Evolutionary conservation across 176 grass and related monocot genomes (phyloP).

Genomic region (Paspalum notatum): DNA sequence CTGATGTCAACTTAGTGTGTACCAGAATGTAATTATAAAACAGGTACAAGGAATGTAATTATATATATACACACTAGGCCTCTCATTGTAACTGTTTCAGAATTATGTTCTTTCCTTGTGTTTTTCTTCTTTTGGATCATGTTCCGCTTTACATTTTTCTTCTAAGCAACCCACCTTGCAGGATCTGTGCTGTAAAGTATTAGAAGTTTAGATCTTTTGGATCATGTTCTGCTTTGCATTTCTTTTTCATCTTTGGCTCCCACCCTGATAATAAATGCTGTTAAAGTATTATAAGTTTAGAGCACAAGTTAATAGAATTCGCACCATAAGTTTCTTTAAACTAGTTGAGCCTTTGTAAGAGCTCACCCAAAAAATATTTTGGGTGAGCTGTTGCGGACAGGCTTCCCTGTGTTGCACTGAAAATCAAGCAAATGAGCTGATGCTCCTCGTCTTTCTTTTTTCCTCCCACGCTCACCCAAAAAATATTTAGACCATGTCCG

Average conservation of each 20-base stretch:
- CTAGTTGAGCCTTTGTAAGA: too few species aligned
- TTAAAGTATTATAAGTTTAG: neutral
- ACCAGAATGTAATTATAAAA: too few species aligned
- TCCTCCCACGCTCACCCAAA: neutral
- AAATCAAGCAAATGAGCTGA: too few species aligned
- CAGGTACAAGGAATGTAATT: too few species aligned
- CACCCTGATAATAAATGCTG: neutral
- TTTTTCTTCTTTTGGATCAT: neutral
- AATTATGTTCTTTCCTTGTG: neutral
- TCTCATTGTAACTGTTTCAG: slow-evolving; percentile 1
- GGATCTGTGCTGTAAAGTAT: too few species aligned
- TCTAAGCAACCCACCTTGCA: neutral
- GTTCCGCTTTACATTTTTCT: neutral
- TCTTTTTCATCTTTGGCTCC: neutral
- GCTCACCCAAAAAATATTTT: too few species aligned
- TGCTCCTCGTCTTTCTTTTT: neutral
- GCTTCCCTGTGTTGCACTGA: too few species aligned
- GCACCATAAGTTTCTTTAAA: neutral
- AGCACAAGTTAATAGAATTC: neutral
- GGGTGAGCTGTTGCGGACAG: too few species aligned
- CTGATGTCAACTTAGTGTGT: neutral
- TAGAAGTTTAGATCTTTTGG: too few species aligned
- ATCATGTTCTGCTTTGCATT: neutral
- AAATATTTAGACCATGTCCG: neutral
- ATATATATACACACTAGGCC: too few species aligned